Percentiles rank a stretch among this genome's conserved stretches.
Conservation (phyloP, 768 basidiomycete species). For the Podaxis carcinomalis region DNA sequence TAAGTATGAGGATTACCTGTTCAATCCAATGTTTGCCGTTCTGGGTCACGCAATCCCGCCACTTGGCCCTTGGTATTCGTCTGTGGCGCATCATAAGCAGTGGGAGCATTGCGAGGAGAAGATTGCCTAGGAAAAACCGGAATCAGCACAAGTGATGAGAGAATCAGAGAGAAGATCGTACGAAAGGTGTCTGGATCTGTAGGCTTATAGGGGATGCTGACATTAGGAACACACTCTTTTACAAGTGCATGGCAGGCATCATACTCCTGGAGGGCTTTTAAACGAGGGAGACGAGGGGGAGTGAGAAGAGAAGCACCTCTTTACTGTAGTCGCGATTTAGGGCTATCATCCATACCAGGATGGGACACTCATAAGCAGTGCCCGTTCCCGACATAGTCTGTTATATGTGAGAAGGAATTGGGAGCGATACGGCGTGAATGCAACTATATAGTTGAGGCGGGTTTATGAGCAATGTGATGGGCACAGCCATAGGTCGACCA, state of each 20-base stretch:
- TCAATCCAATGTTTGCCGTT: slow-evolving; percentile 83
- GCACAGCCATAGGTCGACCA: too few species aligned
- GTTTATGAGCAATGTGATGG: too few species aligned
- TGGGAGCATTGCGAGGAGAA: slow-evolving; percentile 75
- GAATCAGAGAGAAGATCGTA: slow-evolving; percentile 28
- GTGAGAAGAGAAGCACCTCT: slow-evolving; percentile 38
- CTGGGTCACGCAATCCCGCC: slow-evolving; percentile 58
- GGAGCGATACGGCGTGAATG: too few species aligned
- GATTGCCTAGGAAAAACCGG: slow-evolving; percentile 41
- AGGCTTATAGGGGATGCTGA: slow-evolving; percentile 49
- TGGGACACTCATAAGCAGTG: slow-evolving; percentile 44
- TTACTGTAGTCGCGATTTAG: slow-evolving; percentile 69
- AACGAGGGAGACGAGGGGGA: slow-evolving; percentile 11
- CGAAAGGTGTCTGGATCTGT: slow-evolving; percentile 61
- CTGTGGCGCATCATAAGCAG: slow-evolving; percentile 85
- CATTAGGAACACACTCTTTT: slow-evolving; percentile 55
- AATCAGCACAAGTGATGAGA: neutral
- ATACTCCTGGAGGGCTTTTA: slow-evolving; percentile 53
- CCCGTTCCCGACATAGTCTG: neutral
- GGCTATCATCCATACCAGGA: slow-evolving; percentile 79
- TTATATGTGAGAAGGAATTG: too few species aligned
- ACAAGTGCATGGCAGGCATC: slow-evolving; percentile 60
- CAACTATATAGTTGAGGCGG: too few species aligned
- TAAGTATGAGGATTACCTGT: slow-evolving; percentile 38
- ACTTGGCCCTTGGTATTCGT: slow-evolving; percentile 70